phyloP scores from a whole-genome alignment of 2,329 filamentous ascomycete species.

The Scedosporium aurantiacum region DNA sequence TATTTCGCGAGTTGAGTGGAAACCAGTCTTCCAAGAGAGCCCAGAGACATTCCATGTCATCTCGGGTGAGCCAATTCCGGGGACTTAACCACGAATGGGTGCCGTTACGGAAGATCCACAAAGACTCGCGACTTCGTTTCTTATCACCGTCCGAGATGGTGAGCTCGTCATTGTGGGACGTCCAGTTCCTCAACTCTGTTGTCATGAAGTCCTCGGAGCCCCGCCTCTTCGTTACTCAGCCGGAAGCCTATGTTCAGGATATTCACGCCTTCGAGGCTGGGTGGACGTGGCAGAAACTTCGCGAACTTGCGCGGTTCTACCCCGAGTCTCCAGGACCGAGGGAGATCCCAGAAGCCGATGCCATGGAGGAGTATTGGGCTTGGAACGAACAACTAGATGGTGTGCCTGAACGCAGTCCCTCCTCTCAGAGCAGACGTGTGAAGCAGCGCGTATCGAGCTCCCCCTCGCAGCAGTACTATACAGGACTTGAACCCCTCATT shows the following conservation, averaged over 20 bases:
- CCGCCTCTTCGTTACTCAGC: conserved; percentile 65
- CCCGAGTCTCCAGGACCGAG: conserved; percentile 26
- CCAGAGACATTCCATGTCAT: neutral
- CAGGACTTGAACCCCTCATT: conserved; percentile 22
- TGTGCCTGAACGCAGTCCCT: conserved; percentile 20
- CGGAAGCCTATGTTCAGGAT: conserved; percentile 63
- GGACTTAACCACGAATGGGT: conserved; percentile 60
- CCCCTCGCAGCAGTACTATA: conserved; percentile 29
- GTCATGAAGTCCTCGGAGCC: conserved; percentile 61
- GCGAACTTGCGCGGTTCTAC: conserved; percentile 48
- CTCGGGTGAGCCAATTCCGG: conserved; percentile 26
- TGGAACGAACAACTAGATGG: conserved; percentile 56
- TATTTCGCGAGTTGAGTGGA: conserved; percentile 32
- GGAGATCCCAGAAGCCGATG: conserved; percentile 47
- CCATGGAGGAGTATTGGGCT: conserved; percentile 55
- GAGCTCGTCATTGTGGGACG: conserved; percentile 60
- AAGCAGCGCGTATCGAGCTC: conserved; percentile 17
- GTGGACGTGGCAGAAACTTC: conserved; percentile 63
- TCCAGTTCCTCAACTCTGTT: conserved; percentile 58
- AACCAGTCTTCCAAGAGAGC: conserved; percentile 1
- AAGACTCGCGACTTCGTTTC: conserved; percentile 61
- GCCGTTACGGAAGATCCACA: conserved; percentile 66
- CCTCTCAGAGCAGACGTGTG: neutral
- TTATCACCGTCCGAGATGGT: conserved; percentile 61
- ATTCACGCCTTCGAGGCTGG: conserved; percentile 36